Evolutionary conservation across 2,329 filamentous ascomycete genomes (phyloP), one percentile per base, ranked within the genome.

Genomic region (Hypoxylon sp.): DNA sequence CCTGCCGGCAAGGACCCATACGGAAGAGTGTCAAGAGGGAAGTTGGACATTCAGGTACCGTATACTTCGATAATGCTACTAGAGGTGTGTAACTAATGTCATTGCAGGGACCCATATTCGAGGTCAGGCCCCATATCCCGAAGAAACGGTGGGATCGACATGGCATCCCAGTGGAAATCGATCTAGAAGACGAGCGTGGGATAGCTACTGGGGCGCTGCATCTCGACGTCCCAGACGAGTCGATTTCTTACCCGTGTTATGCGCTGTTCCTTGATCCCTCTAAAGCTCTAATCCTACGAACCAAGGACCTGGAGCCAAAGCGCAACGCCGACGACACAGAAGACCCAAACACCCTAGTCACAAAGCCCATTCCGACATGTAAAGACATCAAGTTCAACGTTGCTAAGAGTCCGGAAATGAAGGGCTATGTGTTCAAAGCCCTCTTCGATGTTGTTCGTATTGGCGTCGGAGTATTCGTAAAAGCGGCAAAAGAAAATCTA

Each of bases 141-240:
- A 67, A 55, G 52, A 64, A 51, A 23, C 38, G 49, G 25, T 67
- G 52, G 65, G 63, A 62, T 67, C 53, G 67, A 41, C 57, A 65
- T 52, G 52, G 60, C 10, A 67, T 64, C 19, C 64, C 60, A 25
- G 61, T 60, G 10, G 60, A 64, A 50, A 62, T 65, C 14, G 49
- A 62, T 55, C 49, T 69, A 38, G 67, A 62, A 62, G 53, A 67
- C 34, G 57, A 62, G 9, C 57, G 58, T n/a, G 63, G 57, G 5
- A 59, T 63, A 49, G 60, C 50, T 9, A 36, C 43, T 28, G 58
- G 67, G 21, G 51, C 57, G 60, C 25, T 65, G n/a, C 64, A 61
- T 62, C 58, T 60, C 9, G 60, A 65, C 34, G 11, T 67, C 13
- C 49, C 52, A 36, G 60, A 62, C 13, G 53, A 67, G 48, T 28